A percentile compares a stretch with the other conserved stretches of the same genome.
Conservation (phyloP, 164 flowering plant species). For the Aristolochia californica region DNA sequence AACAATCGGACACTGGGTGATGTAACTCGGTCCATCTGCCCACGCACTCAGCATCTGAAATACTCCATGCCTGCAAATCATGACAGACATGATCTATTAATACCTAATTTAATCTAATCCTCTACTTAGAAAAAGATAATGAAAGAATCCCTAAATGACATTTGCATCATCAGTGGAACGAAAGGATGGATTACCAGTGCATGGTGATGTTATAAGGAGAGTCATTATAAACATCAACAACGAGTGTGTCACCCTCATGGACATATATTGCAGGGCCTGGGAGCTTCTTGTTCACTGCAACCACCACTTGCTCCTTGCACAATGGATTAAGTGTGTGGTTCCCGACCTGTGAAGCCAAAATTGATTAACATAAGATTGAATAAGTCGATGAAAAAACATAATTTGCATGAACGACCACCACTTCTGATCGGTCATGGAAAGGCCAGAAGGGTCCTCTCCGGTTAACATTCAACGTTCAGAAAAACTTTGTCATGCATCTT, state of each 20-base stretch:
- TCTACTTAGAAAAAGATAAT: no score
- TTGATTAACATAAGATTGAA: no score
- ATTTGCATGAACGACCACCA: no score
- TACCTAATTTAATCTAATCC: no score
- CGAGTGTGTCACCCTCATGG: constrained; percentile 16
- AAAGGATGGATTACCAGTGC: constrained; percentile 21
- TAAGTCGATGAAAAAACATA: no score
- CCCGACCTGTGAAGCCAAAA: constrained; percentile 6
- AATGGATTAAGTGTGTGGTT: constrained; percentile 3
- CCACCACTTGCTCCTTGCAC: constrained; percentile 9
- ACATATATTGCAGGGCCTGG: constrained; percentile 16
- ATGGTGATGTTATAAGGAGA: constrained; percentile 18
- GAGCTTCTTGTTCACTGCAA: constrained; percentile 12
- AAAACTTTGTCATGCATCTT: no score
- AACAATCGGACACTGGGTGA: constrained; percentile 21
- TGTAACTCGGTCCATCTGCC: constrained; percentile 18
- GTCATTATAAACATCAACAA: constrained; percentile 13
- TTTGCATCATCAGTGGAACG: no score
- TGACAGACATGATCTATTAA: no score
- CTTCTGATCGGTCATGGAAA: no score
- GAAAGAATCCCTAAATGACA: no score
- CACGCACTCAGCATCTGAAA: constrained; percentile 14
- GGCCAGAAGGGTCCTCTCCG: no score
- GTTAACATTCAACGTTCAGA: no score
- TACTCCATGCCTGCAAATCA: constrained; percentile 22